Evolutionary conservation across 345 rosid species (phyloP).

Genomic region (Eutrema heterophyllum): DNA sequence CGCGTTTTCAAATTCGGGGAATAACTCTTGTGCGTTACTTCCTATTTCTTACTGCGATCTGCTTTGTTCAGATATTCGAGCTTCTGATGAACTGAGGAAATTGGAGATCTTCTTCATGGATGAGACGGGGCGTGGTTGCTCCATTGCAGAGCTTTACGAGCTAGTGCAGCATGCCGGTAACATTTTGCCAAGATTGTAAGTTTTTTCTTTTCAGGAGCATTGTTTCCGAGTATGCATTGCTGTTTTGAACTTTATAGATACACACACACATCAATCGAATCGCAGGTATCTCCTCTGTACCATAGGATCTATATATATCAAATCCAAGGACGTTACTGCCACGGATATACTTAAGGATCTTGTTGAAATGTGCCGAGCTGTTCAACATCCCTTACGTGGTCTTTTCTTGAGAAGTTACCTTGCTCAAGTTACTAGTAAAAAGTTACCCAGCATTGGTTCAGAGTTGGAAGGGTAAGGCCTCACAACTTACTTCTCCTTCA

Average conservation of each 20-base stretch:
- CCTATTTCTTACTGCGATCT: conserved; percentile 3
- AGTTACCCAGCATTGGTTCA: conserved; percentile 83
- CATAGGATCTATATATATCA: conserved; percentile 90
- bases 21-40: neutral
- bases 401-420: conserved; percentile 97
- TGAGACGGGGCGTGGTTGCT: conserved; percentile 84
- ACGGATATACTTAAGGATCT: conserved; percentile 96
- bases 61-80: conserved; percentile 65
- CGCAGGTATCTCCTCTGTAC: conserved; percentile 94
- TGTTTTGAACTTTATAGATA: neutral
- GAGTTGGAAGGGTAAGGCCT: conserved; percentile 74
- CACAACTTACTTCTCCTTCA: neutral
- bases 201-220: conserved; percentile 5
- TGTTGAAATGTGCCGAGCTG: conserved; percentile 97
- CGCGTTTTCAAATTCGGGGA: neutral
- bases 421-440: conserved; percentile 88
- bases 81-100: conserved; percentile 85
- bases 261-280: neutral
- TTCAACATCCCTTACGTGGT: conserved; percentile 98
- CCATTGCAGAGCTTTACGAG: conserved; percentile 86
- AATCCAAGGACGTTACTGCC: conserved; percentile 88
- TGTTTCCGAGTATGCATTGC: neutral
- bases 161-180: conserved; percentile 98
- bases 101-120: conserved; percentile 89
- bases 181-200: conserved; percentile 96